Conservation (phyloP, 192 early-diverging fungal genomes). For the Helicostylum pulchrum region DNA sequence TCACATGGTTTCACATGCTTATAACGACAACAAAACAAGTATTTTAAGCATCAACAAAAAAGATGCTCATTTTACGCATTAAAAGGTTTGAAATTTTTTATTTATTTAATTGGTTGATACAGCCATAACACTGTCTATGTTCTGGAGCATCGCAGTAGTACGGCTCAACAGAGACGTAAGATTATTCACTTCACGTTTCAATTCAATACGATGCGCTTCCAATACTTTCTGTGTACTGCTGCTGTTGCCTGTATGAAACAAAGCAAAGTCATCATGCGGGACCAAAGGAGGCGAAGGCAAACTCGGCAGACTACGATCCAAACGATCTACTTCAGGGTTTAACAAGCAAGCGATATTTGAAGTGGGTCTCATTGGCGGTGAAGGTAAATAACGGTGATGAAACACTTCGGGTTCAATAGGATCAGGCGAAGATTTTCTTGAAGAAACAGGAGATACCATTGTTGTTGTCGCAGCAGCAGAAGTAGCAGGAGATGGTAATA, state of each 20-base stretch:
- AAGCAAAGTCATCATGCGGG: conserved; percentile 9
- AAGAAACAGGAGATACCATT: background rate
- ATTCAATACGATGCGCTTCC: conserved; percentile 52
- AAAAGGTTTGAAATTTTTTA: background rate
- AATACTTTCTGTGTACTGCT: conserved; percentile 41
- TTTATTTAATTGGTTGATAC: conserved; percentile 16
- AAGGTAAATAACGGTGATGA: conserved; percentile 21
- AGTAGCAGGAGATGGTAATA: conserved; percentile 4
- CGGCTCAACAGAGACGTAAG: conserved; percentile 47
- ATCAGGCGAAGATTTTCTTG: background rate
- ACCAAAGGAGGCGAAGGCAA: conserved; percentile 30
- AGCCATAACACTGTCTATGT: conserved; percentile 50
- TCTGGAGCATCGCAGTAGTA: conserved; percentile 52
- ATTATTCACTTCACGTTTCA: conserved; percentile 53
- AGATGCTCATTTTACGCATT: no score
- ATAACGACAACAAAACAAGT: no score
- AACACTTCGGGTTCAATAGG: conserved; percentile 26
- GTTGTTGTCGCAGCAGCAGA: no score
- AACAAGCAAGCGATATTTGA: conserved; percentile 23
- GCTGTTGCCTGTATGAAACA: conserved; percentile 9
- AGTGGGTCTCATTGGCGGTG: conserved; percentile 22
- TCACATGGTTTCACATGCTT: conserved; percentile 1
- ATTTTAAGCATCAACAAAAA: background rate
- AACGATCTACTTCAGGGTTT: conserved; percentile 24
- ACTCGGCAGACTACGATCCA: conserved; percentile 6